Evolutionary conservation across 2,329 filamentous ascomycete species (phyloP), one percentile per base, ranked within the genome.

Genomic region (Knufia fluminis): DNA sequence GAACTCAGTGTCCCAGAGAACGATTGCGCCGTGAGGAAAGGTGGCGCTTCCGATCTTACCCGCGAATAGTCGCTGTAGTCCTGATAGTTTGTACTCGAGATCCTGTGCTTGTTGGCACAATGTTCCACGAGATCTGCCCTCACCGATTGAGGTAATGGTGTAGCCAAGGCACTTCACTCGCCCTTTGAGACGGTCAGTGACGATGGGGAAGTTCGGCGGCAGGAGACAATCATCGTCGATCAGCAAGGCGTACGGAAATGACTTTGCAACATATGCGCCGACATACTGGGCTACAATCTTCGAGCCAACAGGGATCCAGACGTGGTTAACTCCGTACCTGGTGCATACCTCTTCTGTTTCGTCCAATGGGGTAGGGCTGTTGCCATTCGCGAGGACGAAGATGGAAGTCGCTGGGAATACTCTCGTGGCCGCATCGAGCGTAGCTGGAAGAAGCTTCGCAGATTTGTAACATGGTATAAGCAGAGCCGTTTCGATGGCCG

Each of bases 271-370:
- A 48, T 71, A 69, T 48, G 65, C 68, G 9, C 72, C 72, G 2
- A 74, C 71, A 45, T 72, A 75, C 42, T 74, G 69, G 1, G 72
- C 72, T 3, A 73, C 66, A 35, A 74, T 71, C 55, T 75, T 75
- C 0, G 68, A 72, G 1, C 71, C 71, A 8, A 74, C 64, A 0
- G 71, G 71, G 4, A 64, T 67, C 72, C 72, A 75, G 42, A 73
- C 60, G 51, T 75, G 70, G 46, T 72, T 71, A 12, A 74, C 71
- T 9, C 69, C 69, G 39, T 68, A 72, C 1, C 56, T 55, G 1
- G 57, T 58, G 52, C 70, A 73, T 16, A 75, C 62, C 2, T 70
- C 66, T 49, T 71, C 71, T 0, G 72, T 75, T 31, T 72, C 64
- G 53, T 75, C 72, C 1, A 74, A 59, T 1, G 72, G 71, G 0